Base-by-base conservation (phyloP, 1,284 basidiomycete genomes). In the Inonotus obliquus region DNA sequence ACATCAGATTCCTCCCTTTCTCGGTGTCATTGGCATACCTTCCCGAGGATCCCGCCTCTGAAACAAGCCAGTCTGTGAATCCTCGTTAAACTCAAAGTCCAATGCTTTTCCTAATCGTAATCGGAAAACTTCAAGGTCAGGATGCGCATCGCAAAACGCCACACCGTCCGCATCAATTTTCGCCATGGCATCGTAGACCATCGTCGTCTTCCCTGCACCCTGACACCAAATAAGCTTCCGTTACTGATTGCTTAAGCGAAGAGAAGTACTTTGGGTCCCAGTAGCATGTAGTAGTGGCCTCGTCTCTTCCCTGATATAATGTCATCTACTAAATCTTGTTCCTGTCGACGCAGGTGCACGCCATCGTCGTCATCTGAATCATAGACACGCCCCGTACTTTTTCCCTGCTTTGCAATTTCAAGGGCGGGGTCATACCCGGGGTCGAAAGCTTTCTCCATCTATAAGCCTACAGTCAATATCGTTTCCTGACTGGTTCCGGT, bases 1-100 rank as follows among this genome's bases (percentile, higher is more conserved):
- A 14, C 56, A 35, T 57, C 32, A 47, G 27, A 17, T 21, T 53
- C 57, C 45, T 44, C 53, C n/a, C 17, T 29, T 13, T n/a, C 52
- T 35, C 54, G 48, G 27, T n/a, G 49, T 45, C 57, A 38, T 23
- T 23, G 2, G 56, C 60, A 32, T 61, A 81, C 84, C 92, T 77
- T 94, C 91, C 65, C 89, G 76, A 17, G 92, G 92, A 75, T 96
- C 92, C 39, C 87, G 79, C 53, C 92, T 76, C 65, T 92, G 89
- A 73, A 95, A 95, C 35, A 91, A 70, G 17, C 83, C 82, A 1
- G 84, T 86, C 70, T 92, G 89, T 54, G 86, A 85, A 70, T 92
- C 91, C 72, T 94, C 92, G 66, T 87, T 84, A 75, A 79, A 91
- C 70, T 92, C 91, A 67, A 83, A 91, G 67, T 91, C 89, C 52